phyloP scores from a whole-genome alignment of 1,284 basidiomycete species.

The Schizophyllum commune region DNA sequence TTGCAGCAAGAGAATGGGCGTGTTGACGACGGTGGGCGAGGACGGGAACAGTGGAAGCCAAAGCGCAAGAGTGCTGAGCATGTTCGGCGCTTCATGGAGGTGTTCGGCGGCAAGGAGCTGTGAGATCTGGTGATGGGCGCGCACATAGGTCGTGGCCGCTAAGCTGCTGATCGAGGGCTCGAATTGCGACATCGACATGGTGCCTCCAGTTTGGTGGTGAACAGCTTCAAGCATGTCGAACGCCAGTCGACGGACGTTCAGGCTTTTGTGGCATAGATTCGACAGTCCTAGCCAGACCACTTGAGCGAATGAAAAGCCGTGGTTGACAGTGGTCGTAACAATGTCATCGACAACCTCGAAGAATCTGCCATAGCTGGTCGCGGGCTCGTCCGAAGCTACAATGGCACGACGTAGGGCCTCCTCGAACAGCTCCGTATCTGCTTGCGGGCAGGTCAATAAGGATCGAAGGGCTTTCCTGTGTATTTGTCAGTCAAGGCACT shows the following conservation, averaged over 20 bases:
- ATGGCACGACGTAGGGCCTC: slow-evolving; percentile 72
- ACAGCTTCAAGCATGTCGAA: slow-evolving; percentile 75
- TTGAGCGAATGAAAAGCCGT: slow-evolving; percentile 69
- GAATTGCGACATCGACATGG: slow-evolving; percentile 61
- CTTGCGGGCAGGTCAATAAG: slow-evolving; percentile 55
- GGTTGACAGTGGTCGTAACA: slow-evolving; percentile 50
- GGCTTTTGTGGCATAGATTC: slow-evolving; percentile 75
- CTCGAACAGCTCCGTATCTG: slow-evolving; percentile 56
- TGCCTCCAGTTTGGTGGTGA: slow-evolving; percentile 54
- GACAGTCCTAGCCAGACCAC: slow-evolving; percentile 77
- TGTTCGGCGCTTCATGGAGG: slow-evolving; percentile 57
- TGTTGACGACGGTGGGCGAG: slow-evolving; percentile 33
- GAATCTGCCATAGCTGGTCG: slow-evolving; percentile 55
- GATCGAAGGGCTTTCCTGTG: slow-evolving; percentile 72
- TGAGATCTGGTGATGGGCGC: slow-evolving; percentile 74
- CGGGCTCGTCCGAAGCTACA: slow-evolving; percentile 46
- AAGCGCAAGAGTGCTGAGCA: slow-evolving; percentile 69
- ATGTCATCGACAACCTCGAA: slow-evolving; percentile 78
- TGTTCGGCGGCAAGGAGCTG: slow-evolving; percentile 79
- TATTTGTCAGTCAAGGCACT: slow-evolving; percentile 11
- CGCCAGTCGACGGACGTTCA: slow-evolving; percentile 66
- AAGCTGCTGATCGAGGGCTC: slow-evolving; percentile 73
- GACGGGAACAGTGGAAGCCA: slow-evolving; percentile 69
- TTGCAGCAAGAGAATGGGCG: slow-evolving; percentile 55
- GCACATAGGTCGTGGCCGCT: slow-evolving; percentile 72